Conservation (phyloP, 345 rosid species). For the Eucalyptus fibrosa region DNA sequence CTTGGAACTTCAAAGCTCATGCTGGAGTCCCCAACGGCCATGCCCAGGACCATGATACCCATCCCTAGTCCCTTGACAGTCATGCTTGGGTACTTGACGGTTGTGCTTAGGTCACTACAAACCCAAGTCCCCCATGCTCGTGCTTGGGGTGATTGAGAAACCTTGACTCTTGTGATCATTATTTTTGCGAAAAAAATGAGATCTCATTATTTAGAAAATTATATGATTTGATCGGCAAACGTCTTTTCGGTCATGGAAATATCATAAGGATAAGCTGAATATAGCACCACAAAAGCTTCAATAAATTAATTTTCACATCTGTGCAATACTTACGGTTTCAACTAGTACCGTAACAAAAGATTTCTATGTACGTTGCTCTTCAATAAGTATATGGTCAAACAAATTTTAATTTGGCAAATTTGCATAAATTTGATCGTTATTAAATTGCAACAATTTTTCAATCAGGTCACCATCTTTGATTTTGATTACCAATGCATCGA, state of each 20-base stretch:
- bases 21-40: not conserved
- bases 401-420: not conserved
- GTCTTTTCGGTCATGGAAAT: not conserved
- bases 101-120: not conserved
- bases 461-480: not conserved
- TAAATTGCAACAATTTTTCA: not conserved
- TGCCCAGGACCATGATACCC: accelerated
- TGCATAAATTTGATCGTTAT: not conserved
- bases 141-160: not conserved
- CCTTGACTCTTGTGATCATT: not conserved
- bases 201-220: not conserved
- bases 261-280: no score
- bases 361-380: not conserved
- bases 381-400: not conserved
- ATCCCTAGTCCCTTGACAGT: not conserved
- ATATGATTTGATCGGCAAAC: not conserved
- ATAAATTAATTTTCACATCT: not conserved
- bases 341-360: not conserved
- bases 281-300: not conserved
- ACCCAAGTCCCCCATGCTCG: not conserved
- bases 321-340: not conserved
- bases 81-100: not conserved
- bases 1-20: not conserved
- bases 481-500: not conserved
- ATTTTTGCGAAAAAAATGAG: accelerated